Percentiles rank a stretch among this genome's conserved stretches.
Conservation (phyloP, 2,329 filamentous ascomycete genomes). For the Blumeriella jaapii region DNA sequence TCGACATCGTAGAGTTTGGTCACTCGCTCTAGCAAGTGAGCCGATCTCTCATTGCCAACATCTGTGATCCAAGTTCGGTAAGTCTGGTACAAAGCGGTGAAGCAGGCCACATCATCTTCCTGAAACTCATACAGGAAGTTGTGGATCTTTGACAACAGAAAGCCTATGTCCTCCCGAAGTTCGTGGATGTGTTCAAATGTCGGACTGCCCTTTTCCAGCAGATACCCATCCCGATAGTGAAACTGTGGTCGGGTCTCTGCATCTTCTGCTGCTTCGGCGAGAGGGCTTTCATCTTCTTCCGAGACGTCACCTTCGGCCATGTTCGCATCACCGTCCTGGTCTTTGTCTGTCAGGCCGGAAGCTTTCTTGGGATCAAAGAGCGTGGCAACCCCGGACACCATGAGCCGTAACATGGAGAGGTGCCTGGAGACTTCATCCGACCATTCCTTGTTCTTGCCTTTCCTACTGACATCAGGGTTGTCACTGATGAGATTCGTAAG, state of each 20-base stretch:
- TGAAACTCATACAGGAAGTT: slow-evolving; percentile 71
- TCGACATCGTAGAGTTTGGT: slow-evolving; percentile 76
- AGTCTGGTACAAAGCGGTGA: slow-evolving; percentile 82
- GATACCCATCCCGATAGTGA: slow-evolving; percentile 78
- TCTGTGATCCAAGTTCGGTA: slow-evolving; percentile 97
- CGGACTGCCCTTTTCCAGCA: slow-evolving; percentile 50
- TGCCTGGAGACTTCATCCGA: slow-evolving; percentile 92
- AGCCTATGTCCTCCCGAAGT: slow-evolving; percentile 69
- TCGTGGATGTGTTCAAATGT: slow-evolving; percentile 69
- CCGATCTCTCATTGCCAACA: slow-evolving; percentile 89
- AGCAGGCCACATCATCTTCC: slow-evolving; percentile 92
- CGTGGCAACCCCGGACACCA: slow-evolving; percentile 79
- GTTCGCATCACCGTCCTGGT: slow-evolving; percentile 33
- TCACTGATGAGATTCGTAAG: slow-evolving; percentile 72
- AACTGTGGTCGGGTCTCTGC: slow-evolving; percentile 79
- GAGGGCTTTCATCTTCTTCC: slow-evolving; percentile 43
- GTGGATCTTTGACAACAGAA: slow-evolving; percentile 74
- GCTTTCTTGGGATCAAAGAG: slow-evolving; percentile 74
- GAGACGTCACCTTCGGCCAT: slow-evolving; percentile 36
- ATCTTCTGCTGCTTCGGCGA: slow-evolving; percentile 57
- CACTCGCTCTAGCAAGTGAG: slow-evolving; percentile 83
- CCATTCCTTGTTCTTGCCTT: slow-evolving; percentile 97
- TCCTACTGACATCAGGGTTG: slow-evolving; percentile 71
- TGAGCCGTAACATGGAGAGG: slow-evolving; percentile 75
- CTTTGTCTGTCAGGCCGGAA: slow-evolving; percentile 39